These are phyloP conservation scores for Scorias spongiosa DNA, from an alignment of 2,329 filamentous ascomycete species.

Conservation along the genomic window DNA sequence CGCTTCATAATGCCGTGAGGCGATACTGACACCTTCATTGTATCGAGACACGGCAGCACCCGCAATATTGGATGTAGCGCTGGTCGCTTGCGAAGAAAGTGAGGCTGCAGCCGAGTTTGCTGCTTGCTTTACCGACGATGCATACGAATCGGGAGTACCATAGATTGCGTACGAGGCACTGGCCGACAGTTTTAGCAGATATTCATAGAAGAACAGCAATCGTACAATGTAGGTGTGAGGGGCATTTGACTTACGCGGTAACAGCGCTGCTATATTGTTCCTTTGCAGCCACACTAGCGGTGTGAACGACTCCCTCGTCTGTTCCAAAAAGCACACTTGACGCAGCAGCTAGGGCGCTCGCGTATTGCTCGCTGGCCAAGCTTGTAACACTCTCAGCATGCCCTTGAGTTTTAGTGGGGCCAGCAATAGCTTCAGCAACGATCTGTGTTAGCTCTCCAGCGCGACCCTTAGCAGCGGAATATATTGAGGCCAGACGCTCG, in stretches of 20 bases:
- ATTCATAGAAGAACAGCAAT: background rate
- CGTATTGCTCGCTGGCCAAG: slow-evolving; percentile 41
- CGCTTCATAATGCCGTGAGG: slow-evolving; percentile 52
- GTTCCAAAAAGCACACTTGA: slow-evolving; percentile 41
- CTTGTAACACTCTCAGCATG: slow-evolving; percentile 36
- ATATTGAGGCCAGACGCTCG: slow-evolving; percentile 35
- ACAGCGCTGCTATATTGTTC: slow-evolving; percentile 43
- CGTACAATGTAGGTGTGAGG: background rate
- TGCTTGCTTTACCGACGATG: slow-evolving; percentile 24
- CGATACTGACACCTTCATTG: slow-evolving; percentile 47
- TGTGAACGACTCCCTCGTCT: slow-evolving; percentile 25
- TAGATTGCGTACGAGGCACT: slow-evolving; percentile 42
- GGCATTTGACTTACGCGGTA: slow-evolving; percentile 33
- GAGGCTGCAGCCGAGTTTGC: slow-evolving; percentile 21
- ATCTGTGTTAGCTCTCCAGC: slow-evolving; percentile 39
- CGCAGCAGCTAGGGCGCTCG: slow-evolving; percentile 40
- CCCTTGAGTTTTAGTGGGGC: slow-evolving; percentile 29
- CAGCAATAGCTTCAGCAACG: slow-evolving; percentile 39
- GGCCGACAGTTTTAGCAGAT: slow-evolving; percentile 5
- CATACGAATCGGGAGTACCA: slow-evolving; percentile 32
- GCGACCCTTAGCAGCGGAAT: slow-evolving; percentile 36
- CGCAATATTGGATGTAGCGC: slow-evolving; percentile 24
- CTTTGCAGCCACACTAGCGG: slow-evolving; percentile 35
- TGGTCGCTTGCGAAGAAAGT: slow-evolving; percentile 5
- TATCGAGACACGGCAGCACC: slow-evolving; percentile 43